Conservation (phyloP, 2,329 filamentous ascomycete genomes). For the Pseudogymnoascus sp. region DNA sequence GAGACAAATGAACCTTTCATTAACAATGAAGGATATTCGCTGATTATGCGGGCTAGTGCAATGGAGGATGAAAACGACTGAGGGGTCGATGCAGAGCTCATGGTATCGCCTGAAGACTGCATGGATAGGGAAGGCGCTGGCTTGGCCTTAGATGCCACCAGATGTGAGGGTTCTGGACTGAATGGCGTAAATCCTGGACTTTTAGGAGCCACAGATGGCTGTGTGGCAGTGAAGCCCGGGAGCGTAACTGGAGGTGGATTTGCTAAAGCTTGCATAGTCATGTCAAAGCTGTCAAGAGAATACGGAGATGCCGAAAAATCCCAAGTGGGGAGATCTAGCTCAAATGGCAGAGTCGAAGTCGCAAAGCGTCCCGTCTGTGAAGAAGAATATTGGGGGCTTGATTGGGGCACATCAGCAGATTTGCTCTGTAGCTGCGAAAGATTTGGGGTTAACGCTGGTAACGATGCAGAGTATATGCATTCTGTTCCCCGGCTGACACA, state of each 20-base stretch:
- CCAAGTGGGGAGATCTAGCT: constrained; percentile 7
- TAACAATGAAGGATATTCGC: constrained; percentile 19
- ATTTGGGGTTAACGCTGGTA: neutral
- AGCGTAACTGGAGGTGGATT: constrained; percentile 4
- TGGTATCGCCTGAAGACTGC: neutral
- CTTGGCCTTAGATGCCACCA: no score
- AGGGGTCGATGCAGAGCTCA: neutral
- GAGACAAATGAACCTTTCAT: constrained; percentile 16
- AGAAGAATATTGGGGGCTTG: neutral
- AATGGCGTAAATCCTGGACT: neutral
- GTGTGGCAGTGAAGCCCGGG: neutral
- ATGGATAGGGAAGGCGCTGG: neutral
- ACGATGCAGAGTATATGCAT: constrained; percentile 14
- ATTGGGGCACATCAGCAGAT: no score
- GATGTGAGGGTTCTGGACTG: no score
- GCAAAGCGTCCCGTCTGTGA: neutral
- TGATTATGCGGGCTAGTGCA: constrained; percentile 12
- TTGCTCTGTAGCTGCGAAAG: no score
- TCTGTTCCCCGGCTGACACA: constrained; percentile 15
- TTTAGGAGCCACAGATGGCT: neutral
- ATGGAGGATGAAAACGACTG: neutral
- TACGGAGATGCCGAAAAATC: neutral
- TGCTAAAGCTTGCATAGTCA: constrained; percentile 3
- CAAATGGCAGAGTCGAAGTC: constrained; percentile 1
- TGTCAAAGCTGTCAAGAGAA: constrained; percentile 10